phyloP scores from a whole-genome alignment of 1,139 yeast species.

The Kurtzmaniella natalensis region DNA sequence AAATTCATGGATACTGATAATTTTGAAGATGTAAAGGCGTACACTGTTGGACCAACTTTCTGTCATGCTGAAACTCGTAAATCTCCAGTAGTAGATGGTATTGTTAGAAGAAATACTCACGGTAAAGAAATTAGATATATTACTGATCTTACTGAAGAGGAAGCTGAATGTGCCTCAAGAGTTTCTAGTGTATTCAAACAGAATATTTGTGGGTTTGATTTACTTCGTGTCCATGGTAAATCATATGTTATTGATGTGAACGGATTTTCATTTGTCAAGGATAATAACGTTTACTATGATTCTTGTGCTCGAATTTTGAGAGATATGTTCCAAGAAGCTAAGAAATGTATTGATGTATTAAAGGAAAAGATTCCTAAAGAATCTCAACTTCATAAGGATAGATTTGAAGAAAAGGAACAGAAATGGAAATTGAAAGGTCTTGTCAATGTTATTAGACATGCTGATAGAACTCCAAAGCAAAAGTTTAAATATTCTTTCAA shows the following conservation, averaged over 20 bases:
- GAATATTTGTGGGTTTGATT: conserved; percentile 97
- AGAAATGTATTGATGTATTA: conserved; percentile 38
- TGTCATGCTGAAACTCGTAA: conserved; percentile 99
- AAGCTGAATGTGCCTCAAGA: conserved; percentile 71
- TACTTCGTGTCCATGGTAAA: conserved; percentile 81
- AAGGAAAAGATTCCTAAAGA: conserved; percentile 37
- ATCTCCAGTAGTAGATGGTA: conserved; percentile 98
- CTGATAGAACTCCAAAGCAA: conserved; percentile 99
- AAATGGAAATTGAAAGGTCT: conserved; percentile 96
- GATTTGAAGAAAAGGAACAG: conserved; percentile 76
- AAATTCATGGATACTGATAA: conserved; percentile 97
- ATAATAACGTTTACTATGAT: conserved; percentile 82
- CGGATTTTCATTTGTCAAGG: conserved; percentile 97
- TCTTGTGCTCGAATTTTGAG: conserved; percentile 76
- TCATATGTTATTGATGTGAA: conserved; percentile 96
- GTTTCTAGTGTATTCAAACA: conserved; percentile 80
- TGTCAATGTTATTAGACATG: conserved; percentile 91
- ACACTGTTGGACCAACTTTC: conserved; percentile 85
- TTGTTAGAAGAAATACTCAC: conserved; percentile 93
- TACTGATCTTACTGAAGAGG: conserved; percentile 72
- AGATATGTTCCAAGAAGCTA: conserved; percentile 61
- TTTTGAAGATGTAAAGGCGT: conserved; percentile 97
- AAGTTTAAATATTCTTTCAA: conserved; percentile 94
- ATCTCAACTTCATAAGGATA: conserved; percentile 35
- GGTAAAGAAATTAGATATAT: conserved; percentile 94